Evolutionary conservation across 2,329 filamentous ascomycete genomes (phyloP).

Genomic region (Alternaria gaisen): DNA sequence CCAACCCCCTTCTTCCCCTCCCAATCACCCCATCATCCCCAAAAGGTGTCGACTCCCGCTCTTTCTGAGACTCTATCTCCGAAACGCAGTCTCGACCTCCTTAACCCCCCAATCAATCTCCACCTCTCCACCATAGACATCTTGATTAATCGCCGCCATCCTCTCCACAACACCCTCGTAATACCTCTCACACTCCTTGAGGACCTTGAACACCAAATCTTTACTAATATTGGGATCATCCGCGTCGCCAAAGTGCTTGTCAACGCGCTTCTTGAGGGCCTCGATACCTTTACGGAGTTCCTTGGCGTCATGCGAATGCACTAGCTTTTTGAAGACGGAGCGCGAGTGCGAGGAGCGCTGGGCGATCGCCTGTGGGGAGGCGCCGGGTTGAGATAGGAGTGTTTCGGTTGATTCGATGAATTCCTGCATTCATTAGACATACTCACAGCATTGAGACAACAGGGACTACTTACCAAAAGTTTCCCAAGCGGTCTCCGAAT

Average conservation of each 20-base stretch:
- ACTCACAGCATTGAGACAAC: not conserved
- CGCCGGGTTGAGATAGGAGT: constrained; percentile 64
- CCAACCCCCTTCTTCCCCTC: not conserved
- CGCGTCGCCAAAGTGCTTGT: constrained; percentile 95
- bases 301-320: constrained; percentile 80
- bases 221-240: constrained; percentile 75
- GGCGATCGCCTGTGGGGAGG: constrained; percentile 69
- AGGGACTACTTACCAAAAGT: constrained; percentile 64
- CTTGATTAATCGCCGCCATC: constrained; percentile 51
- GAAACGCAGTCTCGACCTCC: constrained; percentile 44
- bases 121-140: constrained; percentile 58
- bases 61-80: constrained; percentile 33
- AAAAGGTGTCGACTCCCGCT: constrained; percentile 23
- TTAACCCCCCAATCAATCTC: constrained; percentile 51
- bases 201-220: constrained; percentile 66
- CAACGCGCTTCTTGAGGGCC: constrained; percentile 85
- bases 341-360: constrained; percentile 84
- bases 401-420: constrained; percentile 90
- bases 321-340: constrained; percentile 83
- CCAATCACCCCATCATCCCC: constrained; percentile 4
- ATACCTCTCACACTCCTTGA: constrained; percentile 66
- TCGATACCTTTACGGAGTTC: constrained; percentile 92
- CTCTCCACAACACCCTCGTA: constrained; percentile 65
- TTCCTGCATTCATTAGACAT: constrained; percentile 60
- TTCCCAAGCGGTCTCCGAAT: constrained; percentile 90